A percentile compares a stretch with the other conserved stretches of the same genome.
These are phyloP conservation scores for Cucumis cinereus DNA, from an alignment of 306 rosid genomes.

Conservation along the genomic window DNA sequence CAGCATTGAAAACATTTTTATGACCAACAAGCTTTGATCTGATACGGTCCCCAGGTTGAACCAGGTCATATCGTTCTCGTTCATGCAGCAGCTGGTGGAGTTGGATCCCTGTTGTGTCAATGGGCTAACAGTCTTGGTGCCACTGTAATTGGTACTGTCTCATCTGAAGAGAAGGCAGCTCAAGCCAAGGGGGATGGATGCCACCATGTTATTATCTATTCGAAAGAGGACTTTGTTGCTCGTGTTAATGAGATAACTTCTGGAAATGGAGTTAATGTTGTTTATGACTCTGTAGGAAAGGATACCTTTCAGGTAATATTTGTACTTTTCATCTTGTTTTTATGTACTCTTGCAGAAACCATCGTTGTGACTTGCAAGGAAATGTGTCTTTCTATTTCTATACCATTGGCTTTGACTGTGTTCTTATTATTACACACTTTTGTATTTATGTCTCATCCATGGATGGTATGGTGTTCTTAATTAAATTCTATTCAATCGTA, in stretches of 20 bases:
- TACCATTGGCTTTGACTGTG: background rate
- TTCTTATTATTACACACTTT: background rate
- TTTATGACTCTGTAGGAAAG: slow-evolving; percentile 90
- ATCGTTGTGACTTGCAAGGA: background rate
- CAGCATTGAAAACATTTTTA: background rate
- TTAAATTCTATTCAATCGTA: background rate
- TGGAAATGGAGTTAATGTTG: slow-evolving; percentile 78
- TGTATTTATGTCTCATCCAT: background rate
- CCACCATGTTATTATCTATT: slow-evolving; percentile 57
- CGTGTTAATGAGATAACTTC: slow-evolving; percentile 71
- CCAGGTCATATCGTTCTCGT: slow-evolving; percentile 66
- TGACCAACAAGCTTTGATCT: background rate
- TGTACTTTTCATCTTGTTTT: background rate
- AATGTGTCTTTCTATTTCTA: background rate
- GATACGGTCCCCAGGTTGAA: slow-evolving; percentile 38
- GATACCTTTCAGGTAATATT: slow-evolving; percentile 71
- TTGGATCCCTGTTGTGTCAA: slow-evolving; percentile 87
- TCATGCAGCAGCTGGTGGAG: slow-evolving; percentile 97
- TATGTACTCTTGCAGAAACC: background rate
- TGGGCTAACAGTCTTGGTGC: slow-evolving; percentile 93
- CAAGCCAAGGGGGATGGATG: slow-evolving; percentile 95
- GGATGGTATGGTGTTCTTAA: background rate
- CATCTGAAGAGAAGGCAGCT: slow-evolving; percentile 66
- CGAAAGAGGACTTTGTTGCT: slow-evolving; percentile 68
- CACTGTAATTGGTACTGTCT: slow-evolving; percentile 81